Conservation (phyloP, 495 filamentous ascomycete genomes). For the Cercophora samala region DNA sequence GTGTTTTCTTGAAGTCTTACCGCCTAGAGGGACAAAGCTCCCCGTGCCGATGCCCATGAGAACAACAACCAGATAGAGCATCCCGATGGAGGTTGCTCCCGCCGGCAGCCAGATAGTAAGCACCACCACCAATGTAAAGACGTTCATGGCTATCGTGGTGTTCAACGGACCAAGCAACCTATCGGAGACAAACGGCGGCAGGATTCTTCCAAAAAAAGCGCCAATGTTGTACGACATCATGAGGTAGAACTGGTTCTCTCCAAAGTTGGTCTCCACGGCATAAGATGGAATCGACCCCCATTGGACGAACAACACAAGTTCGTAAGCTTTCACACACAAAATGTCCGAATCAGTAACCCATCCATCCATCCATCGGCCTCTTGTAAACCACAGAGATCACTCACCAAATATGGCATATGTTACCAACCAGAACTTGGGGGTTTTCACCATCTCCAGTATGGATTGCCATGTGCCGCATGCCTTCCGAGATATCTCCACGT, state of each 20-base stretch:
- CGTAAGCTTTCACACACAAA: constrained; percentile 24
- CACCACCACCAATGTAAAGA: constrained; percentile 26
- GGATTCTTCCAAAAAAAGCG: constrained; percentile 27
- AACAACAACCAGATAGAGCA: constrained; percentile 25
- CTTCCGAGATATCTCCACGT: background rate
- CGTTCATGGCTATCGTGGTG: constrained; percentile 27
- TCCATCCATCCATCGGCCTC: background rate
- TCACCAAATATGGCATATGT: constrained; percentile 29
- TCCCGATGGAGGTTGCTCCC: constrained; percentile 19
- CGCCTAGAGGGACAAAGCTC: constrained; percentile 31
- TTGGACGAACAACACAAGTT: constrained; percentile 33
- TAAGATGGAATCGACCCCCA: constrained; percentile 34
- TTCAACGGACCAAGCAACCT: constrained; percentile 30
- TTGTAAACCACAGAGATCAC: constrained; percentile 2
- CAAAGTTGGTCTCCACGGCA: constrained; percentile 26
- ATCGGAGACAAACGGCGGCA: constrained; percentile 29
- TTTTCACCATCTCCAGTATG: constrained; percentile 14
- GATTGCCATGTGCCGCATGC: background rate
- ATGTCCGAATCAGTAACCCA: constrained; percentile 1
- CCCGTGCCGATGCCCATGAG: constrained; percentile 33
- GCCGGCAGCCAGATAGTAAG: constrained; percentile 28
- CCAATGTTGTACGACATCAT: constrained; percentile 37
- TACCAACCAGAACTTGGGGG: constrained; percentile 29
- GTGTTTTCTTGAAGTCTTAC: constrained; percentile 12
- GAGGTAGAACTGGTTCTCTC: constrained; percentile 29